Evolutionary conservation across 1,284 basidiomycete species (phyloP), one percentile per base, ranked within the genome.

Genomic region (Retiboletus fuscus): DNA sequence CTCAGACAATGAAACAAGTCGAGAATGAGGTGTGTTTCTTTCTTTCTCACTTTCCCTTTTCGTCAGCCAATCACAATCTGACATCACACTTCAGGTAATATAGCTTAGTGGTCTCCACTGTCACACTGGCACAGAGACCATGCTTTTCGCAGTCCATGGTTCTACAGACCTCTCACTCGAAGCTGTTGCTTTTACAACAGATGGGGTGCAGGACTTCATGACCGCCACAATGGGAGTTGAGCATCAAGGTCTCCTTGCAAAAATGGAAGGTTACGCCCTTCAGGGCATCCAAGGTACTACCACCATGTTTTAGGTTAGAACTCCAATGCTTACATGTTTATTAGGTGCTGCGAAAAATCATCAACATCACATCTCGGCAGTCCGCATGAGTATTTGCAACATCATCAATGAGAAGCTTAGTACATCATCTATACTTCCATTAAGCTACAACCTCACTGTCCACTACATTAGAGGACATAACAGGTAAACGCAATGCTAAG

Each of bases 371-470:
- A 20, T 55, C 18, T 26, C 53, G 12, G 53, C 53, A 55, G 26
- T 55, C n/a, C 53, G 53, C 5, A 26, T 20, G 22, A 30, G 28
- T 20, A 55, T 55, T 28, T 20, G 53, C 15, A 55, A 20, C 28
- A 55, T 55, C 53, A 55, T 55, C 18, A 55, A 55, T 26, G 28
- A 28, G 53, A 55, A 55, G 53, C 53, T 55, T 16, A 55, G 53
- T 55, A 55, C 28, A 26, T 55, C 24, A 20, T 55, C 18, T 26
- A 28, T 20, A 28, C 34, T 34, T 34, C 34, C 34, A 34, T 34
- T 34, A 34, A 34, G 34, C 34, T 34, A 4, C 34, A 34, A 34
- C 8, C 34, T 34, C 34, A 34, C 34, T 34, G 34, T 34, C 34
- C 8, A 10, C 28, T 5, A 10, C 28, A 28, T 55, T 18, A 55